A percentile compares a stretch with the other conserved stretches of the same genome.
Evolutionary conservation across 768 basidiomycete species (phyloP).

Genomic region (Rickenella mellea): DNA sequence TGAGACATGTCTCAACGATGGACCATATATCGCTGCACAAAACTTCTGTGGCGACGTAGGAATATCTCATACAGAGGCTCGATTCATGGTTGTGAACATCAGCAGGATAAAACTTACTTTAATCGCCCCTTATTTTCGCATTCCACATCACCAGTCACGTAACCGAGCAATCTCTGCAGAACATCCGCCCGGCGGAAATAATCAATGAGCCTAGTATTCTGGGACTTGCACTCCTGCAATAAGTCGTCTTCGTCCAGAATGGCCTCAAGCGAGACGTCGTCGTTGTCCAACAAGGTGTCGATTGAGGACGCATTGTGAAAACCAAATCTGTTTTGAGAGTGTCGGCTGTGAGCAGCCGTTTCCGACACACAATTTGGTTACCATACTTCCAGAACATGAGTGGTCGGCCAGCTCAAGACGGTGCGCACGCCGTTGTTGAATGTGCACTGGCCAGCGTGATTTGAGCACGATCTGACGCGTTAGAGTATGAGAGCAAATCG

Average conservation of each 20-base stretch:
- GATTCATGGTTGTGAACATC: slow-evolving; percentile 5
- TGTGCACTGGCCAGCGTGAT: too few species aligned
- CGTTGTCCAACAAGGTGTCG: slow-evolving; percentile 84
- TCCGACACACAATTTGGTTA: too few species aligned
- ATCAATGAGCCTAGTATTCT: slow-evolving; percentile 83
- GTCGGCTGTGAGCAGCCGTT: slow-evolving; percentile 1
- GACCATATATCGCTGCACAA: slow-evolving; percentile 95
- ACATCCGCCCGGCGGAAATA: slow-evolving; percentile 81
- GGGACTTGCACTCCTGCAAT: slow-evolving; percentile 89
- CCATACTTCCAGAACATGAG: slow-evolving; percentile 44
- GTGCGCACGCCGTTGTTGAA: too few species aligned
- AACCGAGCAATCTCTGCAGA: slow-evolving; percentile 68
- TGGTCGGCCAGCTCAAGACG: background rate
- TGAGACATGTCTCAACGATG: slow-evolving; percentile 83
- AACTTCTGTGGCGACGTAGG: slow-evolving; percentile 88
- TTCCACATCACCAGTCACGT: slow-evolving; percentile 83
- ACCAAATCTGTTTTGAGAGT: slow-evolving; percentile 54
- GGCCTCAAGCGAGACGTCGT: slow-evolving; percentile 81
- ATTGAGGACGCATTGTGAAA: slow-evolving; percentile 85
- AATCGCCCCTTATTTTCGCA: slow-evolving; percentile 67
- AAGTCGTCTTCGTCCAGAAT: slow-evolving; percentile 92
- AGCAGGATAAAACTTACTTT: slow-evolving; percentile 51
- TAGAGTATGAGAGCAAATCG: too few species aligned
- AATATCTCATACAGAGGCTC: slow-evolving; percentile 49
- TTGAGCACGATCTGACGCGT: too few species aligned